Percentiles rank a stretch among this genome's conserved stretches.
Conservation (phyloP, 2,329 filamentous ascomycete species). For the Zalaria sp. region DNA sequence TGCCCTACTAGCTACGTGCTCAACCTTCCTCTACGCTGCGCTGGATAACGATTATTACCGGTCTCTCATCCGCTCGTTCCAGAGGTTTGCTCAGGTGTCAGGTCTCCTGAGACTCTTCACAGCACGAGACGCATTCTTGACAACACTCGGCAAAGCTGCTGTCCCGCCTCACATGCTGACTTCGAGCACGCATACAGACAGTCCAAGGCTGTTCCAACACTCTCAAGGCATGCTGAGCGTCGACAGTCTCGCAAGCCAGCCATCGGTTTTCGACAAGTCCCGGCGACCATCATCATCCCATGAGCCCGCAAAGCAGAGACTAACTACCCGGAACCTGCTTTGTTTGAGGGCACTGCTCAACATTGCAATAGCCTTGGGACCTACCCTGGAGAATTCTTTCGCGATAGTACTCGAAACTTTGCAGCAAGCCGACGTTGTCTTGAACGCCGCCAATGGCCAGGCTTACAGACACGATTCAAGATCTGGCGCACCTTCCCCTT, state of each 20-base stretch:
- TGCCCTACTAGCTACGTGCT: conserved; percentile 84
- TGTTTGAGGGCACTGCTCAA: conserved; percentile 89
- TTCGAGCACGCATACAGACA: conserved; percentile 17
- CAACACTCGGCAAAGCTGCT: conserved; percentile 82
- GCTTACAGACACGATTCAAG: conserved; percentile 11
- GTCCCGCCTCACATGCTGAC: conserved; percentile 61
- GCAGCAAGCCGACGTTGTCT: conserved; percentile 80
- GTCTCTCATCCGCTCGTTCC: conserved; percentile 77
- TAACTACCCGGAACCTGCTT: conserved; percentile 80
- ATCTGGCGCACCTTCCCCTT: conserved; percentile 1
- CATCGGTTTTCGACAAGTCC: conserved; percentile 41
- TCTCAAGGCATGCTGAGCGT: conserved; percentile 60
- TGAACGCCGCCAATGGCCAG: conserved; percentile 34
- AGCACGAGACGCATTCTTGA: conserved; percentile 86
- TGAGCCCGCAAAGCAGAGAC: conserved; percentile 36
- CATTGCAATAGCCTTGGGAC: conserved; percentile 82
- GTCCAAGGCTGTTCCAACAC: conserved; percentile 49
- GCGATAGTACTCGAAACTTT: conserved; percentile 82
- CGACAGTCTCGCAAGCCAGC: conserved; percentile 51
- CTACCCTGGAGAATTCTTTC: conserved; percentile 75
- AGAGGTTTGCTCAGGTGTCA: conserved; percentile 89
- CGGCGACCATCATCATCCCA: conserved; percentile 45
- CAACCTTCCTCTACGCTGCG: conserved; percentile 84
- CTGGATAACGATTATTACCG: conserved; percentile 93
- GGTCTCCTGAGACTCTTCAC: conserved; percentile 73